Evolutionary conservation across 805 yeast species (phyloP).

Genomic region (Debaryomyces tyrocola): DNA sequence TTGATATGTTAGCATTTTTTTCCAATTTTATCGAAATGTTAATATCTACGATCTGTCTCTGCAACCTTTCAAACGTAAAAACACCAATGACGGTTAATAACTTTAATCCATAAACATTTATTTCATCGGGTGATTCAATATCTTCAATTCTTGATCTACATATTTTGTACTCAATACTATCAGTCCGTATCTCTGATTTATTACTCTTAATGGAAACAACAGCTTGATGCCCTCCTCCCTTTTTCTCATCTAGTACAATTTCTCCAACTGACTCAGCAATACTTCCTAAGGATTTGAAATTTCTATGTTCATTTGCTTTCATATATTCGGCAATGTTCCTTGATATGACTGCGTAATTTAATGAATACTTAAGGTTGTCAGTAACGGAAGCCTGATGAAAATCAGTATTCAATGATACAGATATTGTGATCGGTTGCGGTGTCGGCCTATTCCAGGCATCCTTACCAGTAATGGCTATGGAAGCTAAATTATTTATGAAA

Average conservation of each 20-base stretch:
- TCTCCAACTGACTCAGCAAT: constrained; percentile 50
- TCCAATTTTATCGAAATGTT: constrained; percentile 36
- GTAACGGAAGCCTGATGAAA: constrained; percentile 72
- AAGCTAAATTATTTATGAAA: constrained; percentile 55
- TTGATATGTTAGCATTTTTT: constrained; percentile 32
- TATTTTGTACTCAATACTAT: constrained; percentile 42
- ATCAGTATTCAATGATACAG: constrained; percentile 62
- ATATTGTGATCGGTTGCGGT: constrained; percentile 64
- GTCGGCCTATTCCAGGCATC: constrained; percentile 73
- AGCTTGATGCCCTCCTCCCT: constrained; percentile 49
- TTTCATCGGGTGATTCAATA: constrained; percentile 16
- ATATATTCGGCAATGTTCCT: constrained; percentile 59
- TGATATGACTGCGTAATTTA: constrained; percentile 86
- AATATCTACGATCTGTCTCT: constrained; percentile 76
- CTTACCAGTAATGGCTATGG: constrained; percentile 64
- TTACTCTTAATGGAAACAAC: constrained; percentile 41
- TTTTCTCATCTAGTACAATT: constrained; percentile 43
- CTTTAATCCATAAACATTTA: constrained; percentile 50
- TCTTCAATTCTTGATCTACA: constrained; percentile 25
- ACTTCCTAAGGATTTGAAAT: constrained; percentile 43
- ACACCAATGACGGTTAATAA: constrained; percentile 87
- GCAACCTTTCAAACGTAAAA: constrained; percentile 83
- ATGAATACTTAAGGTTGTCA: constrained; percentile 79
- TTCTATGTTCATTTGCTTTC: constrained; percentile 36
- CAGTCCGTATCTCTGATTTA: constrained; percentile 61